Evolutionary conservation across 768 basidiomycete genomes (phyloP).

Genomic region (Candolleomyces eurysporus): DNA sequence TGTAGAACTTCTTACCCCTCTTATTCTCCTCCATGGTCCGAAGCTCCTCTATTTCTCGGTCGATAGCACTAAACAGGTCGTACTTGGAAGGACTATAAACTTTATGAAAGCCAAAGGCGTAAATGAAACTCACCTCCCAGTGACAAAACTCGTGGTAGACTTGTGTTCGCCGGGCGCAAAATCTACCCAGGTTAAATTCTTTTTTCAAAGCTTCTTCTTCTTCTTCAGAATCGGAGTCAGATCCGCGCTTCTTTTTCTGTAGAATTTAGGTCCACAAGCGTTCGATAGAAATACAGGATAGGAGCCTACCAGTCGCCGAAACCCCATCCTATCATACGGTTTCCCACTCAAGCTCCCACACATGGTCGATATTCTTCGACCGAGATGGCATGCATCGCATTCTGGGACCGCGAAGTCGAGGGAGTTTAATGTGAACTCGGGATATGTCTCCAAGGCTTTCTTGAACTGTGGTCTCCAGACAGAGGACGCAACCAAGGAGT

Average conservation of each 20-base stretch:
- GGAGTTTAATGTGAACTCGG: slow-evolving; percentile 51
- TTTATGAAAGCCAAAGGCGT: slow-evolving; percentile 9
- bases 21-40: slow-evolving; percentile 23
- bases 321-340: slow-evolving; percentile 72
- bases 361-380: slow-evolving; percentile 64
- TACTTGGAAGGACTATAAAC: slow-evolving; percentile 42
- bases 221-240: slow-evolving; percentile 15
- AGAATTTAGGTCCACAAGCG: neutral
- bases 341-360: slow-evolving; percentile 60
- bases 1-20: slow-evolving; percentile 48
- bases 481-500: slow-evolving; percentile 81
- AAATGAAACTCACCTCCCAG: slow-evolving; percentile 65
- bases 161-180: slow-evolving; percentile 67
- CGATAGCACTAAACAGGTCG: slow-evolving; percentile 58
- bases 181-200: slow-evolving; percentile 71
- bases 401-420: slow-evolving; percentile 56
- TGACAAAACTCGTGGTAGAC: slow-evolving; percentile 75
- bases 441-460: slow-evolving; percentile 60
- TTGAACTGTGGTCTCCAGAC: slow-evolving; percentile 78
- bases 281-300: neutral
- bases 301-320: slow-evolving; percentile 34
- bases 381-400: slow-evolving; percentile 85
- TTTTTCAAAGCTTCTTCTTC: slow-evolving; percentile 22
- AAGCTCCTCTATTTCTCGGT: slow-evolving; percentile 56
- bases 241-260: slow-evolving; percentile 3